Base-by-base conservation (phyloP, 257 asterid genomes). In the Cinchona pubescens region DNA sequence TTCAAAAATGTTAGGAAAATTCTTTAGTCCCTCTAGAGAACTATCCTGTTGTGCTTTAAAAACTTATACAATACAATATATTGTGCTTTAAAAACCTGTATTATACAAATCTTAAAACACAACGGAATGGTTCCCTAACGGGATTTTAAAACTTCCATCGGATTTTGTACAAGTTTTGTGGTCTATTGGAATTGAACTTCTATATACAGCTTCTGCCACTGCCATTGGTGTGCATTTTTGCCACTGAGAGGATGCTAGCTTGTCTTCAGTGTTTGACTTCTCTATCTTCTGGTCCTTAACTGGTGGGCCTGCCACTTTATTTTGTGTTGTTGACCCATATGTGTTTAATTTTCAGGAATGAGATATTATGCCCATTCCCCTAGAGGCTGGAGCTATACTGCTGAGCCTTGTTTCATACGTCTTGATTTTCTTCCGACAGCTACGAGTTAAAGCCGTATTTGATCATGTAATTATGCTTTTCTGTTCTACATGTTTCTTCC, bases 401-500 rank as follows among this genome's bases (percentile, higher is more conserved):
- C 37, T 30, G 51, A 19, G 21, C 21, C 64, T 46, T 13, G 29
- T 46, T 25, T 53, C 51, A 58, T 37, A 27, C 59, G 40, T 43
- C 11, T 27, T 18, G 46, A 43, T 27, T 37, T 38, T 19, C 62
- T 25, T 35, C 46, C 27, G 23, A 30, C 45, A 25, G 6, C 46
- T 40, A 32, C 9, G 64, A 74, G 37, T 62, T 51, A 15, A 51
- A 71, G 75, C 48, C 29, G 12, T 21, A 21, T 30, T 35, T 51
- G 64, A 14, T 48, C 49, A 71, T 71, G 30, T 35, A 9, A 51
- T 51, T 71, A 30, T 71, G 51, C 64, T 34, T 32, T 19, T 3
- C 35, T 32, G 27, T 3, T 23, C 64, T 30, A 51, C 74, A 34
- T 51, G 56, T 70, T 70, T 35, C 32, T 71, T 35, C 75, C 49